These are phyloP conservation scores for Hypoxylon sp. DNA, from an alignment of 2,329 filamentous ascomycete species.

Conservation along the genomic window DNA sequence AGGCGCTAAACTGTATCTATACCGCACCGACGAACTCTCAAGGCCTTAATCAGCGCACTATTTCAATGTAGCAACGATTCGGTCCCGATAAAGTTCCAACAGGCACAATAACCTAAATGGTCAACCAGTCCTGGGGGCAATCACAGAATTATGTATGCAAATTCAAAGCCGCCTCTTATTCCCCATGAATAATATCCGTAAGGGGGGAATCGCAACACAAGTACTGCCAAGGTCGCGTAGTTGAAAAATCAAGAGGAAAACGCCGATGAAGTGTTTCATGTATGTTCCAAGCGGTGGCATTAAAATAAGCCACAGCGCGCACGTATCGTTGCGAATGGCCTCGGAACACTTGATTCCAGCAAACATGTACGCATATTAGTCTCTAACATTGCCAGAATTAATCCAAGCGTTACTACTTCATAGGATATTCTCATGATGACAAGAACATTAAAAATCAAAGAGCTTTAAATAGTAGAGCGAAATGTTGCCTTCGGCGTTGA, in stretches of 20 bases:
- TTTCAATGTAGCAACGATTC: not conserved
- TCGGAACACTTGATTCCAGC: conserved; percentile 12
- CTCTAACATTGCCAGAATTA: not conserved
- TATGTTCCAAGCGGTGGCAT: conserved; percentile 42
- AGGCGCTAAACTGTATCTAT: conserved; percentile 34
- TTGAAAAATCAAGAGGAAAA: not conserved
- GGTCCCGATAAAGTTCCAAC: conserved; percentile 10
- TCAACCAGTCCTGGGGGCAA: conserved; percentile 10
- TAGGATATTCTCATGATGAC: not conserved
- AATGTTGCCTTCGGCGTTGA: not conserved
- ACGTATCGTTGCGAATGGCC: conserved; percentile 27
- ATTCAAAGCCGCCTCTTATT: conserved; percentile 4
- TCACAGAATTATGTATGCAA: conserved; percentile 18
- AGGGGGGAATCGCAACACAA: conserved; percentile 1
- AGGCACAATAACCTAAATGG: conserved; percentile 5
- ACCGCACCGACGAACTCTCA: conserved; percentile 1
- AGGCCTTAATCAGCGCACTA: not conserved
- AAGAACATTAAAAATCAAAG: not conserved
- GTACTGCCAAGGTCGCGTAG: conserved; percentile 7
- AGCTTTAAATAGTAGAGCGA: not conserved
- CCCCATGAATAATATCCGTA: not conserved
- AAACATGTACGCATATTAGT: not conserved
- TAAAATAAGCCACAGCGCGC: conserved; percentile 26
- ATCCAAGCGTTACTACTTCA: not conserved
- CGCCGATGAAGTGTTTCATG: conserved; percentile 29